Evolutionary conservation across 2,329 filamentous ascomycete species (phyloP), one percentile per base, ranked within the genome.

Genomic region (Thielaviopsis punctulata): DNA sequence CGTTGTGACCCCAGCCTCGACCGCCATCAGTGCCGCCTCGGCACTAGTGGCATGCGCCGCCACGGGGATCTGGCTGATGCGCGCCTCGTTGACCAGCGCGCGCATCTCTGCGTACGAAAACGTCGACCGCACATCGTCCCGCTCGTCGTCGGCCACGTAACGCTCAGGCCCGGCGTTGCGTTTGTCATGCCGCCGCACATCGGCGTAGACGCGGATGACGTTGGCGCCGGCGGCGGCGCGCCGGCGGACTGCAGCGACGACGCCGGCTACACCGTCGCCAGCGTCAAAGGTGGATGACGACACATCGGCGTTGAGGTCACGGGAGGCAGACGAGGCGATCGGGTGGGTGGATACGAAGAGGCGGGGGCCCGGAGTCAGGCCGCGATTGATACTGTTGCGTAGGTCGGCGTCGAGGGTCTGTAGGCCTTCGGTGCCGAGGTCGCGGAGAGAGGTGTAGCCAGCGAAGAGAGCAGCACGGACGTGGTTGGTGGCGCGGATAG

Each of bases 361-460:
- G 2, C 75, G 68, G 0, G 75, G 75, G 0, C 75, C 75, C 0
- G 73, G 72, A 1, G 68, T 69, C 10, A 78, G 59, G 4, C 73
- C 74, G 6, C 74, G 70, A 56, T 73, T 73, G 58, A 78, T 69
- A 30, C 69, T 68, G 59, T 78, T 72, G 9, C 75, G 67, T 3
- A 78, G 61, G 51, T 69, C 69, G 39, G 68, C 68, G 59, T 78
- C 75, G 24, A 68, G 68, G 36, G 70, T 68, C 24, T 66, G 64
- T 55, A 76, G 66, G 0, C 68, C 68, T 58, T 78, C 74, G 2
- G 72, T 73, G 13, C 74, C 73, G 0, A 77, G 66, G 59, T 78
- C 75, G 44, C 75, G 66, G 60, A 76, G 77, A 1, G 74, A 77
- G 0, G 75, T 80, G 63, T 73, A 79, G 6, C 76, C 77, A 0